Percentiles rank a stretch among this genome's conserved stretches.
Conservation (phyloP, 2,329 filamentous ascomycete species). For the Parastagonospora avenae region DNA sequence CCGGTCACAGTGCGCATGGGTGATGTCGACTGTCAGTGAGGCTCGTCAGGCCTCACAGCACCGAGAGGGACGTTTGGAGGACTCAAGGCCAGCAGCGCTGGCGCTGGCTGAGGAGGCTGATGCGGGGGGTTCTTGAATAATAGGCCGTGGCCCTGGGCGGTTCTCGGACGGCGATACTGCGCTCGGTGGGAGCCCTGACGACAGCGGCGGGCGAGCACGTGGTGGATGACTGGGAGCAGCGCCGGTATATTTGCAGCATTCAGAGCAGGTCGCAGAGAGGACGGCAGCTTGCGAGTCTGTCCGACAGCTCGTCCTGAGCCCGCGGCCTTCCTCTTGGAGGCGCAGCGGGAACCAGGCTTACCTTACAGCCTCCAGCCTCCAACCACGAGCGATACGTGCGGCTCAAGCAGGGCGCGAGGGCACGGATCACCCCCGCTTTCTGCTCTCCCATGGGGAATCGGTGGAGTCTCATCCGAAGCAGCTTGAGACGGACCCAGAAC, state of each 20-base stretch:
- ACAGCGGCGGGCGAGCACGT: not conserved
- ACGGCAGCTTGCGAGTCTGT: not conserved
- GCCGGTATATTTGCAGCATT: slow-evolving; percentile 1
- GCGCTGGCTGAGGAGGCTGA: slow-evolving; percentile 22
- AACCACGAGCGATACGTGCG: slow-evolving; percentile 13
- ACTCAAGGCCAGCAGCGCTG: slow-evolving; percentile 4
- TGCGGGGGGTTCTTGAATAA: slow-evolving; percentile 13
- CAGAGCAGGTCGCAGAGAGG: not conserved
- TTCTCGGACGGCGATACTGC: not conserved
- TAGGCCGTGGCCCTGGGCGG: not conserved
- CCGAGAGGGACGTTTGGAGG: slow-evolving; percentile 4
- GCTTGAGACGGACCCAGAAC: not conserved
- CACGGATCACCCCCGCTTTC: not conserved
- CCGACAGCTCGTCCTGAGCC: slow-evolving; percentile 1
- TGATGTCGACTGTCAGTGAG: slow-evolving; percentile 9
- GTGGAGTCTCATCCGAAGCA: slow-evolving; percentile 6
- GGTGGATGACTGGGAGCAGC: not conserved
- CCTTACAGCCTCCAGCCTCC: slow-evolving; percentile 10
- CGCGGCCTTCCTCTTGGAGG: slow-evolving; percentile 6
- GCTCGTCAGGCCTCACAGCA: slow-evolving; percentile 9
- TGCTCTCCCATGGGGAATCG: slow-evolving; percentile 12
- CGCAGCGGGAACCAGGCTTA: slow-evolving; percentile 14
- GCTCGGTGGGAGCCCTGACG: not conserved
- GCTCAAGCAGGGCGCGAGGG: slow-evolving; percentile 8
- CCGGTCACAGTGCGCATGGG: slow-evolving; percentile 16